A percentile compares a stretch with the other conserved stretches of the same genome.
Conservation (phyloP, 1,284 basidiomycete genomes). For the Microbotryum scabiosae region DNA sequence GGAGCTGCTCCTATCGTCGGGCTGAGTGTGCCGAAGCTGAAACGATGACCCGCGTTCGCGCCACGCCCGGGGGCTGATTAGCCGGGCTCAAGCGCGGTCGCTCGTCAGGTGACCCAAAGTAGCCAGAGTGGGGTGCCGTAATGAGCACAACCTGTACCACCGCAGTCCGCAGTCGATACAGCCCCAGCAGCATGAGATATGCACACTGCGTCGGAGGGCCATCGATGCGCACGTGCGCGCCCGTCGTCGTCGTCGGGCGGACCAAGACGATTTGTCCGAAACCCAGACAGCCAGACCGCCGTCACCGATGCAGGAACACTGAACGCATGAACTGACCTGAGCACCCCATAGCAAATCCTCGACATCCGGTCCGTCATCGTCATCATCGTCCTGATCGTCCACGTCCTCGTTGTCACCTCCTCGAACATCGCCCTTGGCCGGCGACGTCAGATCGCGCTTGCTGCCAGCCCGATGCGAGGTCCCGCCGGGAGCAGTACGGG, state of each 20-base stretch:
- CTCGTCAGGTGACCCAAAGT: no score
- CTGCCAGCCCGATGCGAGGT: no score
- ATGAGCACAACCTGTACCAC: no score
- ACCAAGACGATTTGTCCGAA: not conserved
- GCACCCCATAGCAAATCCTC: conserved; percentile 31
- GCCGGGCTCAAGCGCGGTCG: no score
- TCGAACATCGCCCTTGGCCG: not conserved
- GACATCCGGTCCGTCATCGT: conserved; percentile 19
- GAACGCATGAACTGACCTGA: conserved; percentile 20
- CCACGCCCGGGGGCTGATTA: no score
- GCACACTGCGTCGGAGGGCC: not conserved
- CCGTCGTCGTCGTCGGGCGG: not conserved
- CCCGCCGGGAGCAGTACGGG: no score
- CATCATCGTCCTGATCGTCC: not conserved
- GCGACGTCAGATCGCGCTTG: conserved; percentile 2
- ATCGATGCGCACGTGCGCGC: not conserved
- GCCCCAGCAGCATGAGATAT: not conserved
- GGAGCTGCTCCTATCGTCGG: not conserved
- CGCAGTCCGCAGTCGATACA: no score
- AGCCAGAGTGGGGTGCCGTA: no score
- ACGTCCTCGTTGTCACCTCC: not conserved
- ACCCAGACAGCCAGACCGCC: not conserved
- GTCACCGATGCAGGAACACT: not conserved
- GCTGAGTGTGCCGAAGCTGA: not conserved
- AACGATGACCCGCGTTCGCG: no score